Evolutionary conservation across 345 rosid species (phyloP), one percentile per base, ranked within the genome.

Genomic region (Aurinia saxatilis): DNA sequence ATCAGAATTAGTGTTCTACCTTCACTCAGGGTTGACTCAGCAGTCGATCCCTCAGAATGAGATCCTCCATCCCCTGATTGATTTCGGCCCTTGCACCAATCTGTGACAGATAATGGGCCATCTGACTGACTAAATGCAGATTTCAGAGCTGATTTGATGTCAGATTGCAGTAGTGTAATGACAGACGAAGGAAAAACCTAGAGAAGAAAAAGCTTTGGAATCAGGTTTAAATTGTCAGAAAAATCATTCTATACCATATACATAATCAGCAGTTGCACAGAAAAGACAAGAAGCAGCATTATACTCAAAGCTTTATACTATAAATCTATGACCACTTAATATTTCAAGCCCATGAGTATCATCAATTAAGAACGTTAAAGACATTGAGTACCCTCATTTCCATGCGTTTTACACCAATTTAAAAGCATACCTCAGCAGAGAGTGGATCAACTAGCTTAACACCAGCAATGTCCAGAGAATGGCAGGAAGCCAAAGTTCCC

Each of bases 71-170:
- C 96, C 73, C 67, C 68, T 41, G 79, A 73, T 55, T 78, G 95
- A 74, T 80, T 67, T 8, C 84, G 89, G 73, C 97, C 96, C 78
- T 78, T 87, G 87, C 97, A 93, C 99, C 99, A 93, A 68, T 93
- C 97, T 35, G 77, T 82, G 57, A 88, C 85, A 50, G 85, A 76
- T 66, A 93, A 79, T 55, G 99, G 99, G 30, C 99, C 99, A 65
- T 90, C 96, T 75, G 87, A 78, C 74, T 45, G 77, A 57, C 77
- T 73, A 76, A 93, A 93, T 54, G 97, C 97, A 72, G 88, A 82
- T 70, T 86, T 93, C 77, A 93, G 74, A 68, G 95, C 95, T 46
- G 87, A 63, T 74, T 82, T 93, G 49, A 93, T 79, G 64, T 93
- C 99, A 64, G 96, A 82, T 35, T 93, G 95, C 60, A 90, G 87